phyloP scores from a whole-genome alignment of 1,284 basidiomycete genomes.

The Cystobasidium sp. region DNA sequence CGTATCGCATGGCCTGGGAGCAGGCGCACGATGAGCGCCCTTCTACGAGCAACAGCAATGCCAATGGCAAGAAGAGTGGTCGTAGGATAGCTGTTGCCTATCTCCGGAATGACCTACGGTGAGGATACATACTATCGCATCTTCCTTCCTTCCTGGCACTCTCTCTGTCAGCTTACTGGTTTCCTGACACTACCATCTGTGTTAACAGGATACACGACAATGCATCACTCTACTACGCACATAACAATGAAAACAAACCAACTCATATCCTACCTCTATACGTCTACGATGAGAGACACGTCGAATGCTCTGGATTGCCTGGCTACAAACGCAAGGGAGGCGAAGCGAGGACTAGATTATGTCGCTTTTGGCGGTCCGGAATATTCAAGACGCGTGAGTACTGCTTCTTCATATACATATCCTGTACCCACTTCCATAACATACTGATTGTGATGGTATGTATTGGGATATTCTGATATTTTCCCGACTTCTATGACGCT shows the following conservation, averaged over 20 bases:
- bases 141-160: not conserved
- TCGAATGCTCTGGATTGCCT: conserved; percentile 62
- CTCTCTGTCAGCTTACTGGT: no score
- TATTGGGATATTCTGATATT: no score
- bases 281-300: conserved; percentile 62
- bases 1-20: not conserved
- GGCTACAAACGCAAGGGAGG: conserved; percentile 56
- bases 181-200: not conserved
- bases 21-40: not conserved
- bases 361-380: conserved; percentile 62
- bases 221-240: conserved; percentile 33
- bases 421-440: no score
- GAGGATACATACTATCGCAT: no score
- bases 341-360: conserved; percentile 57
- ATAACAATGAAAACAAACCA: conserved; percentile 49
- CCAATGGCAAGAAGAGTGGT: conserved; percentile 19
- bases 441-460: no score
- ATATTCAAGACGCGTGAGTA: conserved; percentile 56
- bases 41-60: not conserved
- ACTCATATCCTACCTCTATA: conserved; percentile 63
- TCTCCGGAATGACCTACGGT: conserved; percentile 58
- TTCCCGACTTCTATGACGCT: no score
- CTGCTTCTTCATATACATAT: no score
- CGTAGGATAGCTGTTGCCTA: conserved; percentile 53
- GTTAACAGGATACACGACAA: conserved; percentile 26